Evolutionary conservation across 75 land plant species (phyloP).

Genomic region (Azolla pinnata): DNA sequence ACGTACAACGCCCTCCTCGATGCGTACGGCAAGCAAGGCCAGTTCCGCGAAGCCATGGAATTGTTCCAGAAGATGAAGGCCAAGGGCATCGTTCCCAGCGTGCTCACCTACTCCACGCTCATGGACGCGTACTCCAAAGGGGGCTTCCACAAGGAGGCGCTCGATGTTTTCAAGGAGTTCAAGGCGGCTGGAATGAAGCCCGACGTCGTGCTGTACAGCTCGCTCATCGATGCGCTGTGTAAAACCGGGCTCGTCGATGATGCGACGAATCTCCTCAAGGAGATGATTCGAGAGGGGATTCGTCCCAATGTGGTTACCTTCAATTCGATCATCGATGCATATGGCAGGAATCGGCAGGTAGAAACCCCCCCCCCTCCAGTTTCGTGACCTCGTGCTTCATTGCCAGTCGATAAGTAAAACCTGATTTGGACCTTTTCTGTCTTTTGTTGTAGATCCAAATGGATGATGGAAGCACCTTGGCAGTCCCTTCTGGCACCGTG

Average conservation of each 20-base stretch:
- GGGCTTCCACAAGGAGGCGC: conserved; percentile 64
- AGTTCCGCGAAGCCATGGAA: conserved; percentile 44
- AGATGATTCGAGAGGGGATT: conserved; percentile 80
- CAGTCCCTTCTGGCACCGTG: neutral
- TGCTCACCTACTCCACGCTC: conserved; percentile 83
- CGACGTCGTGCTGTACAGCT: conserved; percentile 92
- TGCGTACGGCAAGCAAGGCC: conserved; percentile 93
- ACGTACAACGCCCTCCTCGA: conserved; percentile 87
- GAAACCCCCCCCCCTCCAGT: no score
- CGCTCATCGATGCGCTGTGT: conserved; percentile 68
- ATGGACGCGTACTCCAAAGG: conserved; percentile 85
- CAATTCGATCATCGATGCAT: conserved; percentile 89
- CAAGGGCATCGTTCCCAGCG: conserved; percentile 45
- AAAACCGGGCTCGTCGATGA: conserved; percentile 78
- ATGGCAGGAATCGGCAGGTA: conserved; percentile 43
- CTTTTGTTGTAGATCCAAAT: neutral
- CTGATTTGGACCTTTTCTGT: neutral
- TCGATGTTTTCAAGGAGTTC: conserved; percentile 59
- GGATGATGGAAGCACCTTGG: neutral
- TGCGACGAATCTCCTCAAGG: conserved; percentile 61
- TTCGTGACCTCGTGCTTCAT: neutral
- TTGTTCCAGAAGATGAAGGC: conserved; percentile 67
- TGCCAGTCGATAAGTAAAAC: neutral
- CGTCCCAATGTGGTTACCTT: conserved; percentile 91
- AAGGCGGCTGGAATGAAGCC: conserved; percentile 65